Base-by-base conservation (phyloP, 2,329 filamentous ascomycete species). In the Coleophoma cylindrospora region DNA sequence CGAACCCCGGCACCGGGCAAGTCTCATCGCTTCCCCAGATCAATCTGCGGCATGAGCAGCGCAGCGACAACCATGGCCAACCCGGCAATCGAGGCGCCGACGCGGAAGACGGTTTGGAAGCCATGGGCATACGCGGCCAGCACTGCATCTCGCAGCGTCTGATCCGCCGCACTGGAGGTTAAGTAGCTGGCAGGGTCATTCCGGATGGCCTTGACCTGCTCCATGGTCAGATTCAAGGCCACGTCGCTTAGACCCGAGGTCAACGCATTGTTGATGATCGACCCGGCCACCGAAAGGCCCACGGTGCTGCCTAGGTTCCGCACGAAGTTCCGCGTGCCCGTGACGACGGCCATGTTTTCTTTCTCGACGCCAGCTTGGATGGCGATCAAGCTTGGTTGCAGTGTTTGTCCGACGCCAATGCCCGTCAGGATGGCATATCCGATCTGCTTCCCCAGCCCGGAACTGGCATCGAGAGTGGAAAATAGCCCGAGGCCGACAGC, bases 401-500 rank as follows among this genome's bases (percentile, higher is more conserved):
- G 60, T 2, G 75, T 79, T 45, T 77, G 76, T 2, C 75, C 75
- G 14, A 77, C 72, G 1, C 76, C 76, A 0, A 75, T 65, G 36
- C 75, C 73, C 17, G 77, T 79, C 17, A 81, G 61, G 9, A 80
- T 59, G 0, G 70, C 72, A 54, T 79, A 81, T 2, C 78, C 77
- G 40, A 81, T 72, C 52, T 80, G 76, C 51, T 79, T 79, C 2
- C 68, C 76, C 0, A 80, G 52, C 0, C 73, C 70, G 0, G 76
- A 73, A 0, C 61, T 62, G 49, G 74, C 65, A 51, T 77, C 69
- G 0, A 79, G 64, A 0, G 76, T 79, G 0, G 75, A 77, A 66
- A 78, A 74, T 0, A 79, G 64, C 1, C 76, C 76, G 4, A 79
- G 69, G 0, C 75, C 76, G 17, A 76, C 59, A 3, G 75, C 73